Evolutionary conservation across 1,139 yeast genomes (phyloP).

Genomic region (Sugiyamaella novakii): DNA sequence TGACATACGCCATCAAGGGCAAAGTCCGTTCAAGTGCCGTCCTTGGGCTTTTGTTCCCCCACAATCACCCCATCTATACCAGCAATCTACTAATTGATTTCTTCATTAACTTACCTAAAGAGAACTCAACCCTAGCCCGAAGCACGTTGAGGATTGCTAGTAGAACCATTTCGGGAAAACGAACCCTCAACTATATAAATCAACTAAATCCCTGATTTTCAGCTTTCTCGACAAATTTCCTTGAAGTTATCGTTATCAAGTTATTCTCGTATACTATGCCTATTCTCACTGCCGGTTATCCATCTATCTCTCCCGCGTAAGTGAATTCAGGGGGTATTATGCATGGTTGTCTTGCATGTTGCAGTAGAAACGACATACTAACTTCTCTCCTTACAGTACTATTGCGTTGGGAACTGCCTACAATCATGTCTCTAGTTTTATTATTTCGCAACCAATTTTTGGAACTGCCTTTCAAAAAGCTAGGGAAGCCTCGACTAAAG

Average conservation of each 20-base stretch:
- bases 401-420: constrained; percentile 47
- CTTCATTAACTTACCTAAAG: too few species aligned
- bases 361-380: too few species aligned
- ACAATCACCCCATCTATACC: too few species aligned
- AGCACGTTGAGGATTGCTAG: not conserved
- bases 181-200: constrained; percentile 7
- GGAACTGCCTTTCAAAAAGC: constrained; percentile 47
- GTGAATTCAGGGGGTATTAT: not conserved
- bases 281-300: constrained; percentile 15
- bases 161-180: not conserved
- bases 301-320: constrained; percentile 19
- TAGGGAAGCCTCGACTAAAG: constrained; percentile 38
- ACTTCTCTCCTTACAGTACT: too few species aligned
- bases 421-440: constrained; percentile 43
- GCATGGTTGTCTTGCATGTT: too few species aligned
- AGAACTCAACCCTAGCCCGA: constrained; percentile 3
- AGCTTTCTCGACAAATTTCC: too few species aligned
- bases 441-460: constrained; percentile 45
- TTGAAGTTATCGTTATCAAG: too few species aligned
- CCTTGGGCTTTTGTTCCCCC: too few species aligned
- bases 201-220: not conserved
- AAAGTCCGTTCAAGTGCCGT: too few species aligned
- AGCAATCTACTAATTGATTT: too few species aligned
- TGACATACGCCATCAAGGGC: too few species aligned
- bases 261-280: too few species aligned